Base-by-base conservation (phyloP, 345 rosid species). In the Corchorus olitorius region DNA sequence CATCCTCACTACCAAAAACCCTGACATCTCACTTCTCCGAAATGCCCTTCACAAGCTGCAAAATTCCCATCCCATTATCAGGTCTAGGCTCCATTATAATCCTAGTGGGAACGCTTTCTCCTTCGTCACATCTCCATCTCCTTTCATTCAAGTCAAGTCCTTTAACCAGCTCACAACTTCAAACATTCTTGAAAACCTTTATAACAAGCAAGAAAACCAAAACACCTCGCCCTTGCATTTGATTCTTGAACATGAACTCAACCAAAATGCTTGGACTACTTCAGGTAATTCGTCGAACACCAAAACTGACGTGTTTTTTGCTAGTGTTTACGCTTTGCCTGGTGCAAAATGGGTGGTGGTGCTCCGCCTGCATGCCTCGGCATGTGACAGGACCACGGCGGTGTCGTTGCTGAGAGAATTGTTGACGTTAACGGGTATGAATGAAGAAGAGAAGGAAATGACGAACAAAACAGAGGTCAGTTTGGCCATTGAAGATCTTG, bases 201-300 rank as follows among this genome's bases (percentile, higher is more conserved):
- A 14, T 12, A 16, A 7, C 11, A n/a, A 14, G 76, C 54, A 56
- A 3, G 35, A 12, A 35, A 27, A 20, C 73, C 15, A 17, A 3
- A 6, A 16, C 2, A 9, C 69, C 43, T 69, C 88, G 0, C 87
- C 83, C 17, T 35, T 85, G 10, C 87, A 85, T n/a, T 53, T 80
- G 34, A 58, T 85, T 68, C 79, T 83, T 6, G 90, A 87, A 37
- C 90, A 87, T 11, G 90, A 81, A 49, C 87, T 87, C 15, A 87
- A 87, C 74, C 59, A 78, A 37, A 83, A 87, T 70, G 15, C 61
- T 0, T 87, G 88, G 88, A 11, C 7, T 8, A 43, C 69, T 11
- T 3, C 34, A 8, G 6, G 45, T 13, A 52, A 17, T 69, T 54
- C 54, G 12, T 17, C 2, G 19, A 9, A 1, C 33, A 22, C 6